Percentiles rank a stretch among this genome's conserved stretches.
These are phyloP conservation scores for Endoconidiophora laricicola DNA, from an alignment of 2,329 filamentous ascomycete species.

Conservation along the genomic window DNA sequence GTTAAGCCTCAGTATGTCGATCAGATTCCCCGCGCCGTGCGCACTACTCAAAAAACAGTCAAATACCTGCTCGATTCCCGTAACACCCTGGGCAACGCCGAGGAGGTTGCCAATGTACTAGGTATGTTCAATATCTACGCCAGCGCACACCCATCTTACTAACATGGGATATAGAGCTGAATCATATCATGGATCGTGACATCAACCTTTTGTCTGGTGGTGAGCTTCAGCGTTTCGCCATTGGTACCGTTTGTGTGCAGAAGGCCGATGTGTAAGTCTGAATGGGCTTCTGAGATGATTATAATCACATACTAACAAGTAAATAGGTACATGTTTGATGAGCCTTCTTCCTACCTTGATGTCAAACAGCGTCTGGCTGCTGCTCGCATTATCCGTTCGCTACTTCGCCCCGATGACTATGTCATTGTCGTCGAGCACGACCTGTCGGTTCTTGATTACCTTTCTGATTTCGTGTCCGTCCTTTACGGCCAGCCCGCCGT, in stretches of 20 bases:
- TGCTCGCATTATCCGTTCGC: slow-evolving; percentile 77
- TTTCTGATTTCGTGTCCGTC: slow-evolving; percentile 96
- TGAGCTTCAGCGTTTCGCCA: slow-evolving; percentile 95
- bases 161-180: slow-evolving; percentile 39
- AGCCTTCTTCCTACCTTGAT: slow-evolving; percentile 97
- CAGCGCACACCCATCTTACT: slow-evolving; percentile 16
- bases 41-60: slow-evolving; percentile 64
- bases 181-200: slow-evolving; percentile 82
- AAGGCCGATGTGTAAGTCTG: slow-evolving; percentile 56
- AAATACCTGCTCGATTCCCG: slow-evolving; percentile 61
- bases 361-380: slow-evolving; percentile 96
- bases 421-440: slow-evolving; percentile 99
- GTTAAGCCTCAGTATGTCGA: slow-evolving; percentile 99
- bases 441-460: slow-evolving; percentile 93
- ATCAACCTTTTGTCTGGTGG: slow-evolving; percentile 84
- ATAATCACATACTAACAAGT: slow-evolving; percentile 6
- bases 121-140: slow-evolving; percentile 7
- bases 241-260: slow-evolving; percentile 88
- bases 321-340: slow-evolving; percentile 83
- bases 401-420: slow-evolving; percentile 79
- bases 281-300: slow-evolving; percentile 13
- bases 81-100: slow-evolving; percentile 58
- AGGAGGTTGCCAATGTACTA: slow-evolving; percentile 68
- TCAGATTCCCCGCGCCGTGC: slow-evolving; percentile 87
- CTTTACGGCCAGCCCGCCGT: slow-evolving; percentile 90